Base-by-base conservation (phyloP, 164 flowering plant species). In the Warburgia ugandensis region DNA sequence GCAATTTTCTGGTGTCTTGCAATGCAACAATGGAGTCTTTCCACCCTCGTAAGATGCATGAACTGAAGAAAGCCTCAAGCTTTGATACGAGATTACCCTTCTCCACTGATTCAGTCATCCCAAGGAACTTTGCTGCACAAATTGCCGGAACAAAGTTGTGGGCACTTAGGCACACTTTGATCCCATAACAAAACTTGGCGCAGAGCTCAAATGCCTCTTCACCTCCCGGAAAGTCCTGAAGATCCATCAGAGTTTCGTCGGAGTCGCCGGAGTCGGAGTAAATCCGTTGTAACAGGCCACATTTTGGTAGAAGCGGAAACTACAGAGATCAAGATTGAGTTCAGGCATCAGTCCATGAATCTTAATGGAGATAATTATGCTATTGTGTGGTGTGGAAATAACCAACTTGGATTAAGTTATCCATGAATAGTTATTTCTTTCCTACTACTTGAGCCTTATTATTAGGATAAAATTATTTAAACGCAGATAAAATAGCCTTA, bases 41-140 rank as follows among this genome's bases (percentile, higher is more conserved):
- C 98, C 96, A 91, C 9, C 92, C 92, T 60, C 80, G 75, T 13
- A 91, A 84, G 61, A 91, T 73, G 79, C 84, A 91, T 1, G 95
- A 77, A 32, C 29, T 58, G 69, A 85, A 81, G 76, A 91, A 91
- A 36, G 78, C 54, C 44, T 91, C 96, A 1, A 91, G 80, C 52
- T 87, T 91, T 11, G 31, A 43, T 5, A 78, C 50, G 16, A 91
- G 72, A 50, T 87, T 87, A 6, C 83, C 96, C 55, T 71, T 72
- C 55, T 83, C 92, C 5, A 73, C 63, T 0, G 78, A 59, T 55
- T 91, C 97, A 14, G 74, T 81, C 96, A 87, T 91, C 22, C 66
- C 65, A 29, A 91, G 90, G 65, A 68, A 87, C 70, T 83, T 81
- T 5, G 96, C 84, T 20, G 95, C 95, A 62, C 90, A 87, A 36